Evolutionary conservation across 441 rosid species (phyloP).

Genomic region (Macaranga tanarius): DNA sequence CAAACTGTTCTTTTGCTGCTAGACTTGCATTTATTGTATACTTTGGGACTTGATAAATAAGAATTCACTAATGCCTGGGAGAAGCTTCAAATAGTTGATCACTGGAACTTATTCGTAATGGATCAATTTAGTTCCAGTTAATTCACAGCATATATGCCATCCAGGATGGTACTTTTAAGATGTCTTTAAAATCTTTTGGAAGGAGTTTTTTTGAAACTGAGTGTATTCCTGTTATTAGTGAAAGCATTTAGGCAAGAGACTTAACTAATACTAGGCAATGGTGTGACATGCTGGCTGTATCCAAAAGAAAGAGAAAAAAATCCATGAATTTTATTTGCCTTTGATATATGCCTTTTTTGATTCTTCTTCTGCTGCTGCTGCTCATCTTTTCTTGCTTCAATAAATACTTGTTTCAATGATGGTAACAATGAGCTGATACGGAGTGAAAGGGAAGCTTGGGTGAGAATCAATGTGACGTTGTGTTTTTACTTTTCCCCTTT

Average conservation of each 20-base stretch:
- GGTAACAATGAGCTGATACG: conserved; percentile 74
- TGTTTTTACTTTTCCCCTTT: background rate
- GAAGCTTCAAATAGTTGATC: background rate
- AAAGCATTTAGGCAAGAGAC: background rate
- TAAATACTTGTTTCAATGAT: conserved; percentile 38
- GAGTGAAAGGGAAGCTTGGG: conserved; percentile 87
- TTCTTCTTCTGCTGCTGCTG: background rate
- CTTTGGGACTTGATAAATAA: background rate
- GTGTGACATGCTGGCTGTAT: background rate
- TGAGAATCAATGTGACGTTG: conserved; percentile 31
- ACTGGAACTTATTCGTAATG: background rate
- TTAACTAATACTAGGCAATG: background rate
- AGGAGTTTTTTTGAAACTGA: background rate
- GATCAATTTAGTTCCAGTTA: background rate
- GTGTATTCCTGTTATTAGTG: background rate
- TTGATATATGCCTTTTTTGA: conserved; percentile 12
- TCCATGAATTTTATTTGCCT: background rate
- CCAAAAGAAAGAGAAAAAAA: background rate
- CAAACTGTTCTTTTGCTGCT: conserved; percentile 15
- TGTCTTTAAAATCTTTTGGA: background rate
- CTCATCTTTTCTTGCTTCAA: background rate
- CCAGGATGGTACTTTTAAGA: background rate
- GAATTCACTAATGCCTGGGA: background rate
- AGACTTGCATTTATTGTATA: background rate
- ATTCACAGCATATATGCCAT: background rate